Conservation (phyloP, 106 monocot genomes). For the Apostasia shenzhenica region DNA sequence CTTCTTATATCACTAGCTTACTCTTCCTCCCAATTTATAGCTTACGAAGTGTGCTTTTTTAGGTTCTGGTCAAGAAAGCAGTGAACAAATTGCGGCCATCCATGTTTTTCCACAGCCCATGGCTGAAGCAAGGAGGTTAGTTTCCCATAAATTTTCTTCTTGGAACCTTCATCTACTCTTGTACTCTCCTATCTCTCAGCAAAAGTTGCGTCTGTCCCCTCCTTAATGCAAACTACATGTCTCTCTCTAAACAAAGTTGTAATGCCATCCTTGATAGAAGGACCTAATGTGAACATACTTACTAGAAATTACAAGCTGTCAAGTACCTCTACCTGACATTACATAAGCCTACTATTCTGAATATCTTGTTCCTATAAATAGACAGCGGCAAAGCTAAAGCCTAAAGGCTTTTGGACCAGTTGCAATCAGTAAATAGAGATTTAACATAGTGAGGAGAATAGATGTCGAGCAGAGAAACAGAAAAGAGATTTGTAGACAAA, state of each 20-base stretch:
- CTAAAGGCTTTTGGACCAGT: no score
- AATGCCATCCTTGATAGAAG: not conserved
- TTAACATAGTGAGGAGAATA: no score
- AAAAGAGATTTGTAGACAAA: no score
- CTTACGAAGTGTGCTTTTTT: not conserved
- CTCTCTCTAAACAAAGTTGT: not conserved
- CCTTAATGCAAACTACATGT: not conserved
- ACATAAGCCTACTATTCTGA: no score
- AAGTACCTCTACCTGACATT: no score
- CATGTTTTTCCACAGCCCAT: constrained; percentile 59
- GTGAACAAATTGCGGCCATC: constrained; percentile 30
- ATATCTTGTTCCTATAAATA: no score
- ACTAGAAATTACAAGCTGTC: not conserved
- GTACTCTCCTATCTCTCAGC: not conserved
- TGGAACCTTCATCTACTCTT: not conserved
- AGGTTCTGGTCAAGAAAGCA: constrained; percentile 7
- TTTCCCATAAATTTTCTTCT: not conserved
- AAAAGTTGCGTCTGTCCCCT: not conserved
- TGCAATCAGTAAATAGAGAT: no score
- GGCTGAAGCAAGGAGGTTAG: constrained; percentile 61
- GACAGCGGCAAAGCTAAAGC: no score
- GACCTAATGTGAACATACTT: not conserved
- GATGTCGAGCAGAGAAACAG: no score
- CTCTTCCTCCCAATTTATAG: not conserved
- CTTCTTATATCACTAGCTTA: not conserved